Base-by-base conservation (phyloP, 1,284 basidiomycete genomes). In the Wallemia hederae region DNA sequence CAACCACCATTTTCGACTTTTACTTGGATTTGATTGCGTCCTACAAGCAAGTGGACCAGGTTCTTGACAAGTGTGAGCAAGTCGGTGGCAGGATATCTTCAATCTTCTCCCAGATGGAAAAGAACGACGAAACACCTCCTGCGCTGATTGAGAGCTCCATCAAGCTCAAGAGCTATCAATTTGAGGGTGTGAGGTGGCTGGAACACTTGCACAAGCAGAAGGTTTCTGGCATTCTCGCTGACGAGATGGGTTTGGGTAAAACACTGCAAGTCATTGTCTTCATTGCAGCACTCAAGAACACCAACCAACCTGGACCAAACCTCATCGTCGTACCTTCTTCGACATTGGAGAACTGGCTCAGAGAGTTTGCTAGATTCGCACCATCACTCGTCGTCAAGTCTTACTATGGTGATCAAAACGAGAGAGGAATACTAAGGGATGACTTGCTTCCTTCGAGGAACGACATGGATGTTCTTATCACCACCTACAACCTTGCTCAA, bases 161-260 rank as follows among this genome's bases (percentile, higher is more conserved):
- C 63, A 76, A 76, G 66, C 75, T 99, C 65, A 98, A 98, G 74
- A 89, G 94, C 66, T 99, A 98, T 70, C 92, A 98, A 72, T 74
- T 97, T 62, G 76, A 94, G 61, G 94, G 94, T n/a, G 78, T 98
- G 63, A 98, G 96, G 69, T 99, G 94, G 94, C 75, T 99, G 64
- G 81, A 87, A 69, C 72, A 98, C 27, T 74, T 98, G 57, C 91
- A 90, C 69, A 77, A 76, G 60, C 82, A 80, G 67, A 77, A 78
- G 62, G 77, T 85, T 59, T 91, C 87, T 63, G 96, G 91, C 71
- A 99, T 99, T 68, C 76, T 99, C 27, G 92, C 92, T 1, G 92
- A 99, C 71, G 90, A 96, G 72, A 96, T 96, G 91, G 89, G 90
- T 83, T 80, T 98, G 62, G 94, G 94, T 27, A 99, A 99, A 75